Evolutionary conservation across 768 basidiomycete species (phyloP).

Genomic region (Lentinus brumalis): DNA sequence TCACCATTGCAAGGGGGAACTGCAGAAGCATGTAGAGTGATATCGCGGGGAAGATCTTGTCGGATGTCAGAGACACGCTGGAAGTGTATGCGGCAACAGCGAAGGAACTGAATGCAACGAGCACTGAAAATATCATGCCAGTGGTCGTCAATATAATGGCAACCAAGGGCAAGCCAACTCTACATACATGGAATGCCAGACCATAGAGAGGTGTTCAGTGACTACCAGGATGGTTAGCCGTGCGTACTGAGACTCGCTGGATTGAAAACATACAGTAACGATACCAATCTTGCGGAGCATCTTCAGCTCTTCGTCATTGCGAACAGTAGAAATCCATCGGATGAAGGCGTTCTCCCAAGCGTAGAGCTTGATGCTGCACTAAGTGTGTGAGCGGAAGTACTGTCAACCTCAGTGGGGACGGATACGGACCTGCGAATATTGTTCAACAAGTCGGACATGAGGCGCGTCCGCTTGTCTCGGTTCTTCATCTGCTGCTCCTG

Average conservation of each 20-base stretch:
- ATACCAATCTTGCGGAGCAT: constrained; percentile 86
- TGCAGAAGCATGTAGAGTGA: constrained; percentile 85
- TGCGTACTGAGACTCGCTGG: too few species aligned
- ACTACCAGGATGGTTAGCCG: constrained; percentile 32
- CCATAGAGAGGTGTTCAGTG: constrained; percentile 67
- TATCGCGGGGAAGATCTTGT: constrained; percentile 95
- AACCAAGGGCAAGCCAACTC: too few species aligned
- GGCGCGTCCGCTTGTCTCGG: constrained; percentile 76
- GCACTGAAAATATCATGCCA: constrained; percentile 35
- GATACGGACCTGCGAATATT: constrained; percentile 77
- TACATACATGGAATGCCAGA: constrained; percentile 59
- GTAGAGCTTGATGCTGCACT: constrained; percentile 80
- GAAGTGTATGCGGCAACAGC: constrained; percentile 67
- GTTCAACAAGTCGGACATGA: constrained; percentile 92
- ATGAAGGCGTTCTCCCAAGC: constrained; percentile 95
- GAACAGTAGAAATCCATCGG: constrained; percentile 71
- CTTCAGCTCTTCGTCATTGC: constrained; percentile 80
- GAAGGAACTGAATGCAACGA: constrained; percentile 85
- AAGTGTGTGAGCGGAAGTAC: neutral
- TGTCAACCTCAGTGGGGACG: neutral
- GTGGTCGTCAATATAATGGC: neutral
- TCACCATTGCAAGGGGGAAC: constrained; percentile 84
- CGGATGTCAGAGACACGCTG: constrained; percentile 74
- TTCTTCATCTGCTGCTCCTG: constrained; percentile 94
- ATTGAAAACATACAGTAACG: constrained; percentile 48